phyloP scores from a whole-genome alignment of 75 land plant genomes.

The Sequoia sempervirens region DNA sequence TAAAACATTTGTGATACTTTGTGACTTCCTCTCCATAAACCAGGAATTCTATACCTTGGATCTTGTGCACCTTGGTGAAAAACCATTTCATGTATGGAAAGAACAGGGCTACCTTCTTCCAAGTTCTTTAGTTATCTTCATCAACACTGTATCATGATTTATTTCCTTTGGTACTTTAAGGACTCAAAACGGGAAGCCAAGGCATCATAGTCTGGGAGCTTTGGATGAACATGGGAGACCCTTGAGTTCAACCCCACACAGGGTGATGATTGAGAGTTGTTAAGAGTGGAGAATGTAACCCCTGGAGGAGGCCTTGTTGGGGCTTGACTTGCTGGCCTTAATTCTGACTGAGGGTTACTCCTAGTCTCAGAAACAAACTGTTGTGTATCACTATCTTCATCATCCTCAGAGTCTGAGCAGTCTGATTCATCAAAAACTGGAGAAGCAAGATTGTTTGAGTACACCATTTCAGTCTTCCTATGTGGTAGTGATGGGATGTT shows the following conservation, averaged over 20 bases:
- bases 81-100: too few species aligned
- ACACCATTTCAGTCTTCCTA: neutral
- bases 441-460: conserved; percentile 15
- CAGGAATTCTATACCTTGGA: neutral
- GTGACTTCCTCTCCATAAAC: neutral
- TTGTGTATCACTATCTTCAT: conserved; percentile 25
- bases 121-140: too few species aligned
- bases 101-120: neutral
- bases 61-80: too few species aligned
- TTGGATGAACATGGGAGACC: conserved; percentile 53
- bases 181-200: conserved; percentile 78
- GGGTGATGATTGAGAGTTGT: neutral
- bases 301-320: neutral
- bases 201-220: conserved; percentile 70
- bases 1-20: neutral
- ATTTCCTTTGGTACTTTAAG: conserved; percentile 29
- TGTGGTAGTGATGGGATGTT: conserved; percentile 23
- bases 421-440: conserved; percentile 56
- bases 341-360: neutral
- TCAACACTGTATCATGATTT: neutral
- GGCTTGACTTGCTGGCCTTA: neutral
- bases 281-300: neutral
- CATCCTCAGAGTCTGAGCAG: conserved; percentile 24
- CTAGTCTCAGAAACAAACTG: neutral
- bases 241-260: neutral